Evolutionary conservation across 257 asterid species (phyloP), one percentile per base, ranked within the genome.

Genomic region (Capsicum chinense): DNA sequence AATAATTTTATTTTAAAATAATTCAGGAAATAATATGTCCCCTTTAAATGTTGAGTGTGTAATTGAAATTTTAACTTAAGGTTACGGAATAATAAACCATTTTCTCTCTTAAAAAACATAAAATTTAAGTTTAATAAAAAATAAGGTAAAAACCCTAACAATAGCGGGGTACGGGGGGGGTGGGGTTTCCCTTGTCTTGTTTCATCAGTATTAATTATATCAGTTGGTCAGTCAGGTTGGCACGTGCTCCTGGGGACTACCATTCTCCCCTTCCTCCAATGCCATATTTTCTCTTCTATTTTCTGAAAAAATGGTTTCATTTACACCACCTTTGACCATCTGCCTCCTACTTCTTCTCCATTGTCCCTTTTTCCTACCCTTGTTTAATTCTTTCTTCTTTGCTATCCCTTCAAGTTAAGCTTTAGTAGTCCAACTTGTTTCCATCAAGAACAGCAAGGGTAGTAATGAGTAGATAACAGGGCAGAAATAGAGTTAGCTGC

Each of bases 241-340:
- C 96, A 92, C 93, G 93, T 93, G 96, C 93, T 86, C 87, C 89
- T 88, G 90, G 90, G 92, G 86, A 87, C 92, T 85, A 84, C 68
- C 81, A 16, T 19, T 57, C 42, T 33, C 83, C n/a, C 12, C 82
- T 58, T 26, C 37, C 56, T 56, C 91, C 92, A 92, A 90, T 92
- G 93, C 94, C 87, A 83, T 83, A 16, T 39, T 84, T 88, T 81
- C 80, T 56, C 91, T 79, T 83, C 78, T 82, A 70, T 83, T 83
- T 78, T 84, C 87, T 73, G 83, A 19, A 7, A 7, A 7, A 6
- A 13, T 37, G 12, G 13, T 68, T 83, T 73, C 62, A 66, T 52
- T 83, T 66, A 82, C 80, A 48, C 85, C 60, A 56, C 88, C 73
- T 82, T 90, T 90, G 92, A 88, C 88, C 90, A 62, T 83, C 81